Percentiles rank a stretch among this genome's conserved stretches.
Evolutionary conservation across 495 filamentous ascomycete genomes (phyloP).

Genomic region (Penicillium ochrochloron): DNA sequence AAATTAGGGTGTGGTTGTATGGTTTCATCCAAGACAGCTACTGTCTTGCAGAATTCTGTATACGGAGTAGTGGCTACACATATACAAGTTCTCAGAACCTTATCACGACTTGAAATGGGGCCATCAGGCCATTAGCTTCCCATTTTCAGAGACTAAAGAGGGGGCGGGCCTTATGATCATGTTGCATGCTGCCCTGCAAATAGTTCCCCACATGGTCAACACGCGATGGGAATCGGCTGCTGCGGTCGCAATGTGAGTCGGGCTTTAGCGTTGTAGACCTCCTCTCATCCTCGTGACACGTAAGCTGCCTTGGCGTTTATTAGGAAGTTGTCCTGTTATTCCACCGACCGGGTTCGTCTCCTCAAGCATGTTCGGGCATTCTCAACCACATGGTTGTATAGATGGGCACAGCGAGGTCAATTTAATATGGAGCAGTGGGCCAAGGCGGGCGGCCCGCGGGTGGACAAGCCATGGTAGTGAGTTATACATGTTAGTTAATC

Average conservation of each 20-base stretch:
- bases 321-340: not conserved
- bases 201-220: conserved; percentile 8
- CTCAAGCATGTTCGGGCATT: not conserved
- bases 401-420: not conserved
- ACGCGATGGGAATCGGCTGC: conserved; percentile 4
- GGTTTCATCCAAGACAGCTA: not conserved
- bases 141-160: too few species aligned
- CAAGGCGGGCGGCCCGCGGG: conserved; percentile 1
- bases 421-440: not conserved
- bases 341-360: too few species aligned
- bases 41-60: not conserved
- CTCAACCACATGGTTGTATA: not conserved
- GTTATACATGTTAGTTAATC: not conserved
- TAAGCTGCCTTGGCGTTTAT: conserved; percentile 5
- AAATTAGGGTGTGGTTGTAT: not conserved
- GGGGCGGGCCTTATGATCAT: not conserved
- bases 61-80: not conserved
- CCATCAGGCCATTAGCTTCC: not conserved
- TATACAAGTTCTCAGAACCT: not conserved
- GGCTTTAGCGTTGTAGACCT: not conserved
- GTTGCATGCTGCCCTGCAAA: conserved; percentile 1
- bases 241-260: conserved; percentile 8
- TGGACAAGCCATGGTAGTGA: not conserved
- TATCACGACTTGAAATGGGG: not conserved
- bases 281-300: not conserved